Percentiles rank a stretch among this genome's conserved stretches.
phyloP scores from a whole-genome alignment of 2,329 filamentous ascomycete species.

The Epichloe amarillans region DNA sequence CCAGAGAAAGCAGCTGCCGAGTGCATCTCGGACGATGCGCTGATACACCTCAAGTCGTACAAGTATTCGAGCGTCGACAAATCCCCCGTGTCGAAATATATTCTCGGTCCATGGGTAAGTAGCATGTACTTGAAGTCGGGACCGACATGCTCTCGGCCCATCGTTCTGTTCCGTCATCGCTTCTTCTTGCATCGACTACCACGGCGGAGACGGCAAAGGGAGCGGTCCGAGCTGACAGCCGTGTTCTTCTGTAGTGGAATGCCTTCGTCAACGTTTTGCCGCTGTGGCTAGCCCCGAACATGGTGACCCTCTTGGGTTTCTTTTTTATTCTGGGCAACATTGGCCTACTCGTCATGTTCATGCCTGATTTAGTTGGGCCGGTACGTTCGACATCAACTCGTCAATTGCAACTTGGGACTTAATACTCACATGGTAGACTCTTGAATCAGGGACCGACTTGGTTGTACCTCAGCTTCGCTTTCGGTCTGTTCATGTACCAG shows the following conservation, averaged over 20 bases:
- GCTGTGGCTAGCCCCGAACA: constrained; percentile 93
- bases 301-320: constrained; percentile 92
- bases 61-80: constrained; percentile 97
- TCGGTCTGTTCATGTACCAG: constrained; percentile 96
- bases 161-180: too few species aligned
- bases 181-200: not conserved
- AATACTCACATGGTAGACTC: not conserved
- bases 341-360: constrained; percentile 55
- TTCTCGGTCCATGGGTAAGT: constrained; percentile 88
- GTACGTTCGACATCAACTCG: constrained; percentile 35
- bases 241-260: constrained; percentile 62
- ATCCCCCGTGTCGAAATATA: constrained; percentile 84
- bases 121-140: not conserved
- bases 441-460: constrained; percentile 60
- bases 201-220: not conserved
- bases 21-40: constrained; percentile 77
- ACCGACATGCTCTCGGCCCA: not conserved
- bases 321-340: constrained; percentile 91
- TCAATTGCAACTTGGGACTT: not conserved
- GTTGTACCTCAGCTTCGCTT: constrained; percentile 91
- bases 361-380: constrained; percentile 84
- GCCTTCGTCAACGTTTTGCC: constrained; percentile 83
- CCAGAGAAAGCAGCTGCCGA: constrained; percentile 44
- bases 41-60: constrained; percentile 86
- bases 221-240: not conserved